These are phyloP conservation scores for Podaxis sp. DNA, from an alignment of 768 basidiomycete species.

Conservation along the genomic window DNA sequence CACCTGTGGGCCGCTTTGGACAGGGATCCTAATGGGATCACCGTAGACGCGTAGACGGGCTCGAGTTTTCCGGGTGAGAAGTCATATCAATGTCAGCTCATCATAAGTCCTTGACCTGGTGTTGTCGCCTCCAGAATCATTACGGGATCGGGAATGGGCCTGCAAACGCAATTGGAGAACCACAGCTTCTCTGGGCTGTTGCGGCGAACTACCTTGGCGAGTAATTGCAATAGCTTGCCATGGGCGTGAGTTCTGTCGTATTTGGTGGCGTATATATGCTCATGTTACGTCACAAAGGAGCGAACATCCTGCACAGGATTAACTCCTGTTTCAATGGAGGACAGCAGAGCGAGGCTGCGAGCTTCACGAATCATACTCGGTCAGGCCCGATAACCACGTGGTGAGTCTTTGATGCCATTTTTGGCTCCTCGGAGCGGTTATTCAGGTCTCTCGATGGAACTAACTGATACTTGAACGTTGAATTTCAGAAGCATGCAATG, in stretches of 20 bases:
- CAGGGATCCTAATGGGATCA: no score
- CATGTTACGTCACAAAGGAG: background rate
- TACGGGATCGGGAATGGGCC: no score
- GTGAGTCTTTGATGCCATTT: background rate
- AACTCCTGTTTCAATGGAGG: background rate
- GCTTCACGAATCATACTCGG: background rate
- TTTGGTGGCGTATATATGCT: background rate
- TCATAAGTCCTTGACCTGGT: no score
- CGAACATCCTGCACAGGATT: background rate
- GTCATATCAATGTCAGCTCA: no score
- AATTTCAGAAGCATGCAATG: background rate
- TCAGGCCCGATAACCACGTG: background rate
- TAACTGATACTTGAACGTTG: background rate
- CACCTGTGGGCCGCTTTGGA: no score
- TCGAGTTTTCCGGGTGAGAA: no score
- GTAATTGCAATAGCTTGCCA: no score
- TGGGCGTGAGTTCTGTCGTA: background rate
- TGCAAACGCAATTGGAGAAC: no score
- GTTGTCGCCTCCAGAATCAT: no score
- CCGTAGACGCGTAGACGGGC: no score
- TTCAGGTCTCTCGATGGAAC: background rate
- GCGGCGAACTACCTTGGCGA: no score
- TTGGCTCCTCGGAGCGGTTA: background rate
- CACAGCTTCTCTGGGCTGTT: no score
- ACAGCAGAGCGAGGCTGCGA: background rate